Base-by-base conservation (phyloP, 768 basidiomycete species). In the Pleurotus platypus region DNA sequence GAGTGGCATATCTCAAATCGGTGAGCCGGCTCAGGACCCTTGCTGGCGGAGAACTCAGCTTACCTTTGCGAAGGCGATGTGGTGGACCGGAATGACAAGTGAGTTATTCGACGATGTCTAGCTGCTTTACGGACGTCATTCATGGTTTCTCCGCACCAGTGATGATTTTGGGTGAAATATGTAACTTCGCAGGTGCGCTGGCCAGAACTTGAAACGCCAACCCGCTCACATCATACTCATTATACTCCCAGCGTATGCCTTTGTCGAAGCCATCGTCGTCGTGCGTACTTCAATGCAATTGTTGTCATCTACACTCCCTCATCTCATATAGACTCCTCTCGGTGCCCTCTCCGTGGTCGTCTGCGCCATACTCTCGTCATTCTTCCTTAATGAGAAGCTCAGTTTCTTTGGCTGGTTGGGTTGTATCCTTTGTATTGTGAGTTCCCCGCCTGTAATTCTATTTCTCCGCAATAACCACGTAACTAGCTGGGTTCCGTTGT, bases 321-420 rank as follows among this genome's bases (percentile, higher is more conserved):
- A 45, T 46, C 38, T 30, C 47, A 49, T 56, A 38, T 53, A 90
- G 86, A 98, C 96, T 39, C 97, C 96, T 2, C 83, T 99, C 64
- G 96, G 96, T 42, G 94, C 96, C 6, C 82, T 99, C 55, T 94
- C 94, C 16, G 97, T 99, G 63, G 97, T 99, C 62, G 79, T 98
- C 61, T 96, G 88, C 69, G 94, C 95, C 49, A 89, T 96, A 35
- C 75, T 98, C 15, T 95, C 95, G 5, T 94, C 92, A 27, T 78
- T 96, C 61, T 92, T 98, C 75, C 87, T 99, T 64, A 86, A 95
- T 48, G 96, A 98, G 70, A 92, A 79, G 55, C 82, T 99, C 45
- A 90, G 87, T 37, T 92, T 98, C 72, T 98, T 99, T 68, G 96
- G 97, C 49, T 98, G 95, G 94, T 78, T 98, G 60, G 96, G 94